A percentile compares a stretch with the other conserved stretches of the same genome.
Conservation (phyloP, 768 basidiomycete species). For the Collybia mongolica region DNA sequence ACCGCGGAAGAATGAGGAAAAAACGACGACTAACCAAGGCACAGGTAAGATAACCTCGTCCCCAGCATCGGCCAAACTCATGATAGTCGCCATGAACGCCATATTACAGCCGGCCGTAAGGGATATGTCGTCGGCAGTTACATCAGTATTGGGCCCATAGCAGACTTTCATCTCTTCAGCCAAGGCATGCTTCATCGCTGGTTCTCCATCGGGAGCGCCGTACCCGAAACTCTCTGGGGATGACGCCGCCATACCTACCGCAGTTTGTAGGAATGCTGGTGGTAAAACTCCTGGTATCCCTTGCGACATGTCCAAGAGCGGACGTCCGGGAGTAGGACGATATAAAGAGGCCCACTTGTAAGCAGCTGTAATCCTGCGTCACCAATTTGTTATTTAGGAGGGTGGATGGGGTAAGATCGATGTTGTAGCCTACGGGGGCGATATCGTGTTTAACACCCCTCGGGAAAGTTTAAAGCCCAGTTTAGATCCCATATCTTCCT, state of each 20-base stretch:
- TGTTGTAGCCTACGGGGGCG: slow-evolving; percentile 40
- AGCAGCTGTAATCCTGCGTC: slow-evolving; percentile 52
- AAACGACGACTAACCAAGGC: slow-evolving; percentile 50
- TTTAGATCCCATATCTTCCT: too few relatives aligned
- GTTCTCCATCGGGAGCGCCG: slow-evolving; percentile 58
- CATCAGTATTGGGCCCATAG: slow-evolving; percentile 51
- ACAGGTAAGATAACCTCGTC: slow-evolving; percentile 73
- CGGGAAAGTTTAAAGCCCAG: slow-evolving; percentile 37
- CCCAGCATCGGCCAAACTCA: slow-evolving; percentile 65
- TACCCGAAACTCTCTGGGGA: slow-evolving; percentile 53
- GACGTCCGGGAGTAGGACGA: slow-evolving; percentile 35
- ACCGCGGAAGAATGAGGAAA: not conserved
- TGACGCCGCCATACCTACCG: slow-evolving; percentile 43
- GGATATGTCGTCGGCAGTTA: slow-evolving; percentile 57
- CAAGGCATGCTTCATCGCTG: slow-evolving; percentile 46
- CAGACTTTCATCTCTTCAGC: slow-evolving; percentile 58
- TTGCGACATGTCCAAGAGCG: slow-evolving; percentile 72
- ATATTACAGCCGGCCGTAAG: slow-evolving; percentile 74
- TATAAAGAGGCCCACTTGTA: slow-evolving; percentile 55
- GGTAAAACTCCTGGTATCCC: slow-evolving; percentile 73
- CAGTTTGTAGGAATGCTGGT: slow-evolving; percentile 45
- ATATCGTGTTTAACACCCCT: slow-evolving; percentile 38
- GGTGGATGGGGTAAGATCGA: not conserved
- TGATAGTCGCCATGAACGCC: slow-evolving; percentile 61
- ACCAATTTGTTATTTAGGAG: not conserved